Percentiles rank a stretch among this genome's conserved stretches.
phyloP scores from a whole-genome alignment of 1,284 basidiomycete species.

The Ustilago trichophora region DNA sequence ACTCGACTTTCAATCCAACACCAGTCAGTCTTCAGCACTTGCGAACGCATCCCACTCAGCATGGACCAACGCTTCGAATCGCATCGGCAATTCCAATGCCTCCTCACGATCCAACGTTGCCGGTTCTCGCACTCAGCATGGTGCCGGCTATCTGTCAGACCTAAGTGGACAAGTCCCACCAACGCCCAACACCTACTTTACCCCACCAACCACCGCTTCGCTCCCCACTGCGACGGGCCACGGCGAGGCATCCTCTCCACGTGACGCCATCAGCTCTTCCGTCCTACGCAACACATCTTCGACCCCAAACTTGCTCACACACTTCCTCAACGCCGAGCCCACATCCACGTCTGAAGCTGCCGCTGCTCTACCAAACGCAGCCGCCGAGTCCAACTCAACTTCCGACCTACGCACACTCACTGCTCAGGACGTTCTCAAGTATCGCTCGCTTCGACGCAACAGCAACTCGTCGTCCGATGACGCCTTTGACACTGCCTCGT shows the following conservation, averaged over 20 bases:
- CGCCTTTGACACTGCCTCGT: slow-evolving; percentile 38
- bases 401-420: slow-evolving; percentile 26
- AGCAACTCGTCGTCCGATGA: slow-evolving; percentile 44
- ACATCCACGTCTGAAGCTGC: slow-evolving; percentile 1
- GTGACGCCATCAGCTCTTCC: slow-evolving; percentile 25
- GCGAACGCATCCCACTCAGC: slow-evolving; percentile 7
- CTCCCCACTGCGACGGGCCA: slow-evolving; percentile 1
- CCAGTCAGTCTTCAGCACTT: not conserved
- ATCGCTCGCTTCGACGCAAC: slow-evolving; percentile 31
- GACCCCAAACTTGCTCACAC: slow-evolving; percentile 55
- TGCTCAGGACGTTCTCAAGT: slow-evolving; percentile 31
- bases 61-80: slow-evolving; percentile 10
- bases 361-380: not conserved
- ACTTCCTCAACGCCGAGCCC: slow-evolving; percentile 19
- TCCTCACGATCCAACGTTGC: not conserved
- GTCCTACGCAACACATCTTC: slow-evolving; percentile 55
- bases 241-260: slow-evolving; percentile 17
- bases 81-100: not conserved
- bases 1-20: slow-evolving; percentile 37
- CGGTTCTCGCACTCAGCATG: not conserved
- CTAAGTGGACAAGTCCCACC: slow-evolving; percentile 6
- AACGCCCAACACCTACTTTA: slow-evolving; percentile 33
- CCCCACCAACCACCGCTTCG: slow-evolving; percentile 34
- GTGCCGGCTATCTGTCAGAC: not conserved
- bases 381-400: slow-evolving; percentile 1